Base-by-base conservation (phyloP, 345 rosid genomes). In the Microthlaspi erraticum region DNA sequence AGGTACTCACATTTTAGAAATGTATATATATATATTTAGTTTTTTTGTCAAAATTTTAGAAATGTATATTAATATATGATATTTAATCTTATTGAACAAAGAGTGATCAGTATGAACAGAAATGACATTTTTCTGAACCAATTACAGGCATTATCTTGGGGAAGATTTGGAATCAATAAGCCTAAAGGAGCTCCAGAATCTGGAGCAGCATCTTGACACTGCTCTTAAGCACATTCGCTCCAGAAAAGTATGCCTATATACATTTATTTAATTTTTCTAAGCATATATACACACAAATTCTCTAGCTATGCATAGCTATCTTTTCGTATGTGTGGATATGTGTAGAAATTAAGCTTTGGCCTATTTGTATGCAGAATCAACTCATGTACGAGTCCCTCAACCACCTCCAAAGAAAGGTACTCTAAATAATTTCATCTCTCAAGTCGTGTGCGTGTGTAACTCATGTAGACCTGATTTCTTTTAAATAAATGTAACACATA, bases 201-300 rank as follows among this genome's bases (percentile, higher is more conserved):
- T 93, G 77, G 98, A 93, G 86, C 96, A 91, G 73, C 98, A 93
- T 81, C 92, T 91, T 66, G 96, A 93, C 49, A 76, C 84, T 70
- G 87, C 92, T 71, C 92, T 93, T 37, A 91, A 88, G 69, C 89
- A 83, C 63, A 83, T 91, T 58, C 84, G 96, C 46, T 59, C 87
- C 1, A 86, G 89, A 83, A 93, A 85, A 75, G 98, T 91, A 79
- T 39, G 58, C 26, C 26, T 7, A 52, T 50, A 38, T 66, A 20
- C 4, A 3, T 26, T 1, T 26, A 26, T 26, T 26, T 26, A 26
- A 26, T 2, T 26, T 26, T 20, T 3, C n/a, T 45, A 68, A 34
- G 37, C 17, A 19, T 16, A 31, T 2, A 2, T 8, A 61, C 10
- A 26, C 38, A 6, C 23, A 14, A 54, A 18, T 6, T 29, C 23